Evolutionary conservation across 768 basidiomycete genomes (phyloP), one percentile per base, ranked within the genome.

Genomic region (Amanita phalloides): DNA sequence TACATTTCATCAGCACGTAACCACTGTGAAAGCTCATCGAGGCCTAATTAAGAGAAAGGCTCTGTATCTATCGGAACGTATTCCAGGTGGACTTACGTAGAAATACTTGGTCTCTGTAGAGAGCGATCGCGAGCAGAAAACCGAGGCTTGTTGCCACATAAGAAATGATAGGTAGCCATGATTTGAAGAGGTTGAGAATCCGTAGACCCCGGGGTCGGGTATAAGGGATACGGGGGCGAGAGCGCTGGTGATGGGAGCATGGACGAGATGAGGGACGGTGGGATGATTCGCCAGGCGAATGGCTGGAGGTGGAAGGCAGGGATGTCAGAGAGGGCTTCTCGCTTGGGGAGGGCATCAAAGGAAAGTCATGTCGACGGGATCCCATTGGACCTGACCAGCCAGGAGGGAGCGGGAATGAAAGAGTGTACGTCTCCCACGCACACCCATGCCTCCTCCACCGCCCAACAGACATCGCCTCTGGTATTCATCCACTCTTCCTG

Each of bases 21-120:
- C 79, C 86, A 87, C 55, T 77, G 75, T 26, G 92, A 84, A 33
- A 95, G 73, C 36, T 82, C 69, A 67, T 96, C 93, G 35, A 96
- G 82, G 53, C 76, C 92, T 41, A 51, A 52, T 45, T 50, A 30
- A 53, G 37, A 36, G 21, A 28, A 33, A 20, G 5, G 14, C 23
- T 44, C 23, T 23, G 38, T 42, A 17, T 14, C 42, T 32, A 38
- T 39, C 25, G 26, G 23, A 45, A 39, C 6, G 35, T 21, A 28
- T 28, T 17, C n/a, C 13, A 44, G 10, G 5, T 3, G 3, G 46
- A 72, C 86, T 63, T 60, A 91, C 92, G 80, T 58, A 76, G 66
- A 66, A 96, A 94, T 38, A 95, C 74, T 62, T 95, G 79, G 20
- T 76, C 75, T 66, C 82, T 83, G 77, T 86, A 94, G 57, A 90